Evolutionary conservation across 1,284 basidiomycete genomes (phyloP).

Genomic region (Agaricales sp.): DNA sequence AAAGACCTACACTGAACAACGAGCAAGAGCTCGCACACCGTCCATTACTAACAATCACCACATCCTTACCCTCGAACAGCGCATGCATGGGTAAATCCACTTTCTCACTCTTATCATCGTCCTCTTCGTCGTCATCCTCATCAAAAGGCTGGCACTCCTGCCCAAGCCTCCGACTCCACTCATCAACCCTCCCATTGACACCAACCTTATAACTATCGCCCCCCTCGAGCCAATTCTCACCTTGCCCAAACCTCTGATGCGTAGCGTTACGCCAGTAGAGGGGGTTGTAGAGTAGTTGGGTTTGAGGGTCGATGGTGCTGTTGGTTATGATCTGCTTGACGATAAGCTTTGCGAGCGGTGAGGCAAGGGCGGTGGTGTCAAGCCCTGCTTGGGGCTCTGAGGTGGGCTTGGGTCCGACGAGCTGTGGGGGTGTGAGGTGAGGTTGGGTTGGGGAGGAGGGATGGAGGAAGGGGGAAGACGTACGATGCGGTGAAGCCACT

Average conservation of each 20-base stretch:
- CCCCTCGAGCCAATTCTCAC: constrained; percentile 36
- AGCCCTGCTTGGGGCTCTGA: constrained; percentile 49
- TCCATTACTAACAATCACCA: constrained; percentile 47
- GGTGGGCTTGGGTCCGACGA: constrained; percentile 39
- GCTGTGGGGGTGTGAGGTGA: neutral
- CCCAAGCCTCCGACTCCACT: constrained; percentile 43
- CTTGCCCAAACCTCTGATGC: constrained; percentile 30
- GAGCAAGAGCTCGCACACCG: constrained; percentile 50
- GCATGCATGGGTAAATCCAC: constrained; percentile 26
- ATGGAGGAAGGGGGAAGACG: neutral
- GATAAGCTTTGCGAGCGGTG: constrained; percentile 41
- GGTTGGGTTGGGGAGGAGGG: neutral
- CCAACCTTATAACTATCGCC: constrained; percentile 20
- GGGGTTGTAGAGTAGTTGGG: constrained; percentile 38
- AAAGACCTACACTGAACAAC: constrained; percentile 37
- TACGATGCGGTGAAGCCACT: constrained; percentile 10
- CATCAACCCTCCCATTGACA: constrained; percentile 37
- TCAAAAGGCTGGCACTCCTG: constrained; percentile 41
- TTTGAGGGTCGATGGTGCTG: constrained; percentile 34
- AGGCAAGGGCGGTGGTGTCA: constrained; percentile 39
- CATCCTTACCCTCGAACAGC: constrained; percentile 43
- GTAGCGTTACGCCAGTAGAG: constrained; percentile 40
- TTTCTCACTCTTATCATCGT: constrained; percentile 16
- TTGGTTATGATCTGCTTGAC: constrained; percentile 29
- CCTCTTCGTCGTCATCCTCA: neutral